Base-by-base conservation (phyloP, 345 rosid species). In the Arabidopsis arenosa region DNA sequence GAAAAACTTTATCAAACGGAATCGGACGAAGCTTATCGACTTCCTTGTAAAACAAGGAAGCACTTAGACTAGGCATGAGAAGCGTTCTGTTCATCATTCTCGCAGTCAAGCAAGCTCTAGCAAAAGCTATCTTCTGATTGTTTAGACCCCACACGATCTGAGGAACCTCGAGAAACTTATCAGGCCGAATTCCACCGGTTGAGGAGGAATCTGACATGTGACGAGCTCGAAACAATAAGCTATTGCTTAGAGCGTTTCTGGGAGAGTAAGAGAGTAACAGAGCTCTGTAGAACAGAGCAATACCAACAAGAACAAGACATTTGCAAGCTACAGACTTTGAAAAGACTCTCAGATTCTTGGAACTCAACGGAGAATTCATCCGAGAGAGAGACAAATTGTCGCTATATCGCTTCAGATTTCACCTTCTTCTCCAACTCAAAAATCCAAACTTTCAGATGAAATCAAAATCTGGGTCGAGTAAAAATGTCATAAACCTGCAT, bases 91-190 rank as follows among this genome's bases (percentile, higher is more conserved):
- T 95, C 80, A 95, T 85, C 86, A 82, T 65, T 70, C 94, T 88
- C 6, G 99, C 97, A 14, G 94, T 92, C 32, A 95, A 81, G 75
- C 94, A 93, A 66, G 99, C 93, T 79, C 99, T 91, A 17, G 99
- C 94, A 75, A 95, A 87, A 69, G 98, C 96, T 23, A 95, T 95
- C 86, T 95, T 95, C 77, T 95, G 99, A 80, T 95, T 95, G 85
- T 95, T 95, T 9, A 95, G 66, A 36, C 99, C 99, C 99, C 99
- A 95, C 0, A 90, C 97, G 52, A 95, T 93, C 75, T 93, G 99
- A 66, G 99, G 99, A 83, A 84, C 94, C 80, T 87, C 92, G 41
- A 93, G 75, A 54, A 93, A 91, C 87, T 88, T 95, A 53, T 88
- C 84, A 23, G 48, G 70, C 9, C 90, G 77, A 45, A 89, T 77